Evolutionary conservation across 2,329 filamentous ascomycete genomes (phyloP), one percentile per base, ranked within the genome.

Genomic region (Westerdykella aurantiaca): DNA sequence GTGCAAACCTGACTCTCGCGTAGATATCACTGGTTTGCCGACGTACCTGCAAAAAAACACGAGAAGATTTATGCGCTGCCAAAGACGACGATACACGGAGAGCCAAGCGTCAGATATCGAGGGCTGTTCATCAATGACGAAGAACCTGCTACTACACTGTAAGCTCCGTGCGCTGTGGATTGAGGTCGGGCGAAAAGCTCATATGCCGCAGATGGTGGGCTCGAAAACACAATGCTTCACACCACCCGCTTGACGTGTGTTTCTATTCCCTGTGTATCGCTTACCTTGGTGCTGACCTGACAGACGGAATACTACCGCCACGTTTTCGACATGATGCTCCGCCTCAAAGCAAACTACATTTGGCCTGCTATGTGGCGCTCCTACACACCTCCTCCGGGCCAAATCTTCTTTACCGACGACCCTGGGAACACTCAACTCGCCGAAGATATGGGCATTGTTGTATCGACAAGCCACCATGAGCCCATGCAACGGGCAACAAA

Each of bases 281-380:
- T 29, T 9, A 6, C 6, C 4, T 29, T 9, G 11, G 7, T 7
- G 25, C 25, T 29, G 25, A 29, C 11, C 11, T 5, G 25, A 29
- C 11, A 29, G 29, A 34, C 45, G 3, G 42, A 45, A 13, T 52
- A 44, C 37, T 44, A 47, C 21, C 29, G 33, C 3, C 35, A 47
- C 17, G 45, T 47, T 1, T 47, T 47, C 13, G 45, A 47, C 6
- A 37, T 47, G 4, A 17, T 47, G 13, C 37, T 47, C 14, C 38
- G 51, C 1, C 44, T 54, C 11, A 50, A 49, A 37, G 49, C 51
- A 13, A 56, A 56, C 40, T 55, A 48, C 34, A 39, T 56, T 12
- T 56, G 53, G 53, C 53, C 53, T 4, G 50, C 53, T 1, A 56
- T 56, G 53, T 56, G 53, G 53, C 25, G 25, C 5, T 47, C 46